phyloP scores from a whole-genome alignment of 805 yeast genomes.

The Candida saitoana region DNA sequence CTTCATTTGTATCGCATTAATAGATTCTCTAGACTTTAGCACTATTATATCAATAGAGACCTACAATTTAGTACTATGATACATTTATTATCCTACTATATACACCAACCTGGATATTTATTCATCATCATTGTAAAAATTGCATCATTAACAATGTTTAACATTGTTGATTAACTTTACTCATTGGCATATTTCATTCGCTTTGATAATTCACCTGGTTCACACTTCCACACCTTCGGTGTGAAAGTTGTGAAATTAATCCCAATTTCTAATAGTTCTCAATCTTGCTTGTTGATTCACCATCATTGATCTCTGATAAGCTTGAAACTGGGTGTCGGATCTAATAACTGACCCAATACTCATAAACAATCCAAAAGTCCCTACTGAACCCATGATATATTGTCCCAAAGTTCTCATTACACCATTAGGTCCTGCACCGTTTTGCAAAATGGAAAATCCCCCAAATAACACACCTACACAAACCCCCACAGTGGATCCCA shows the following conservation, averaged over 20 bases:
- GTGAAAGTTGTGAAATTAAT: no score
- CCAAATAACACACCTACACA: conserved; percentile 95
- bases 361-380: conserved; percentile 95
- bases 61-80: neutral
- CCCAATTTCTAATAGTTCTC: conserved; percentile 27
- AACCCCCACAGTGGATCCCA: conserved; percentile 92
- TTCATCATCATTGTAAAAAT: no score
- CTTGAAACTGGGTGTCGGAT: conserved; percentile 51
- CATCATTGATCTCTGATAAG: conserved; percentile 28
- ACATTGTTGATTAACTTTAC: no score
- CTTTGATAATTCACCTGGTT: no score
- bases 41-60: neutral
- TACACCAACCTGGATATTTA: conserved; percentile 1
- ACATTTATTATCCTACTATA: neutral
- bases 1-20: neutral
- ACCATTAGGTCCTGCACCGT: conserved; percentile 98
- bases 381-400: conserved; percentile 94
- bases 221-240: no score
- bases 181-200: no score
- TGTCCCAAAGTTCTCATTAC: conserved; percentile 95
- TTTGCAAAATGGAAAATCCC: conserved; percentile 81
- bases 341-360: conserved; percentile 90
- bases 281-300: conserved; percentile 24
- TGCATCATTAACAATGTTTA: no score
- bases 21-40: no score